These are phyloP conservation scores for Gypsophila paniculata DNA, from an alignment of 179 eudicot genomes.

Conservation along the genomic window DNA sequence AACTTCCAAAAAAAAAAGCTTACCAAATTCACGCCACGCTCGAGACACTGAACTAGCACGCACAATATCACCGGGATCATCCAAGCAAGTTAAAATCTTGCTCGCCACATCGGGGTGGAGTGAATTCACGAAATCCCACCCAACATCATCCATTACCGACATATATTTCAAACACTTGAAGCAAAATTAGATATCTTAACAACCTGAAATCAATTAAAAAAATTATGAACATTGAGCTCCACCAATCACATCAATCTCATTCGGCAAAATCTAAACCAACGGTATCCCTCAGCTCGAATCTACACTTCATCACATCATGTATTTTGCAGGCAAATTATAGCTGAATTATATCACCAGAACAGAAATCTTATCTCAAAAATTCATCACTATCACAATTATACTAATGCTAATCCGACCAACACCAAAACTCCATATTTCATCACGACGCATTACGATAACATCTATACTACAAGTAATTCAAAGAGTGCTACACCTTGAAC, in stretches of 20 bases:
- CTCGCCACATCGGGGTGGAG: constrained; percentile 51
- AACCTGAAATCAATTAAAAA: constrained; percentile 9
- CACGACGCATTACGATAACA: background rate
- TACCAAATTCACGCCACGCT: constrained; percentile 66
- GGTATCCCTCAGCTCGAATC: constrained; percentile 1
- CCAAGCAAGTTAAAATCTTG: constrained; percentile 50
- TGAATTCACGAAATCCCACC: constrained; percentile 44
- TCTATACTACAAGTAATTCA: background rate
- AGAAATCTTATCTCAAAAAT: background rate
- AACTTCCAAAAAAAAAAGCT: constrained; percentile 21
- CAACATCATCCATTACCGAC: constrained; percentile 20
- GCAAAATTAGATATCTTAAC: background rate
- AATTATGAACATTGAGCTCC: background rate
- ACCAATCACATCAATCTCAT: background rate
- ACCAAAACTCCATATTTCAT: background rate
- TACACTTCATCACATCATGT: background rate
- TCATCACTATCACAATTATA: background rate
- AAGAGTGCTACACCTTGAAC: background rate
- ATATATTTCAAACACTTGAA: background rate
- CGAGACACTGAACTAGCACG: constrained; percentile 60
- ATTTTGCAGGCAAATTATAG: background rate
- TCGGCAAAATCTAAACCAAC: background rate
- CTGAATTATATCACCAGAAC: background rate
- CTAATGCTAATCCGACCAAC: background rate
- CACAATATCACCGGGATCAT: constrained; percentile 70